phyloP scores from a whole-genome alignment of 2,329 filamentous ascomycete genomes.

The Fusarium citri region DNA sequence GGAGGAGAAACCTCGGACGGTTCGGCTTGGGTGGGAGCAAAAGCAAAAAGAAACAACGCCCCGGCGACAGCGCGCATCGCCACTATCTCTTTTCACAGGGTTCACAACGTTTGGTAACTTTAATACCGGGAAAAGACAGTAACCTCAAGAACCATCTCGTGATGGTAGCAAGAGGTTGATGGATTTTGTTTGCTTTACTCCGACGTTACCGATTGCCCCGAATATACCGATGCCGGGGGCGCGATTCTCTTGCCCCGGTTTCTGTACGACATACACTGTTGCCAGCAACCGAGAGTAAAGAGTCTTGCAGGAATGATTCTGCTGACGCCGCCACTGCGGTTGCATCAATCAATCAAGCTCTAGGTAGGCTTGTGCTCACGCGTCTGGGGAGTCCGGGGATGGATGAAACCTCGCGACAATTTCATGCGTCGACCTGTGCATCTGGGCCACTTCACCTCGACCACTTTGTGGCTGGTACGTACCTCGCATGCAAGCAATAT shows the following conservation, averaged over 20 bases:
- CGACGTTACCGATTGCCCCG: conserved; percentile 33
- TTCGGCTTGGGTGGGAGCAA: conserved; percentile 10
- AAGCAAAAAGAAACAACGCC: conserved; percentile 4
- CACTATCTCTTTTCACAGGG: conserved; percentile 18
- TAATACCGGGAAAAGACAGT: not conserved
- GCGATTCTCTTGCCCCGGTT: not conserved
- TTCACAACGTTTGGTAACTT: not conserved
- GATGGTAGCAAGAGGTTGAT: not conserved
- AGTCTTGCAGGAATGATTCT: conserved; percentile 4
- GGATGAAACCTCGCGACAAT: conserved; percentile 29
- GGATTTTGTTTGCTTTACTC: not conserved
- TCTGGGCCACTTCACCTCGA: conserved; percentile 14
- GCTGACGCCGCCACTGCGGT: conserved; percentile 4
- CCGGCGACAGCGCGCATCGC: conserved; percentile 19
- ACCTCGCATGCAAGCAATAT: conserved; percentile 7
- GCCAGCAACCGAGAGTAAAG: conserved; percentile 3
- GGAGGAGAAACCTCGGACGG: conserved; percentile 24
- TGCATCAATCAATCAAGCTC: conserved; percentile 13
- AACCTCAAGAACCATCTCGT: not conserved
- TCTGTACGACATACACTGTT: conserved; percentile 1
- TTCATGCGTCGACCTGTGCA: conserved; percentile 17
- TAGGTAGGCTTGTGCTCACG: not conserved
- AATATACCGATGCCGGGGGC: conserved; percentile 30
- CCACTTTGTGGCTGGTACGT: conserved; percentile 15
- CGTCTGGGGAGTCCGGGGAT: conserved; percentile 4